Conservation (phyloP, 2,329 filamentous ascomycete species). For the Shiraia sp. region DNA sequence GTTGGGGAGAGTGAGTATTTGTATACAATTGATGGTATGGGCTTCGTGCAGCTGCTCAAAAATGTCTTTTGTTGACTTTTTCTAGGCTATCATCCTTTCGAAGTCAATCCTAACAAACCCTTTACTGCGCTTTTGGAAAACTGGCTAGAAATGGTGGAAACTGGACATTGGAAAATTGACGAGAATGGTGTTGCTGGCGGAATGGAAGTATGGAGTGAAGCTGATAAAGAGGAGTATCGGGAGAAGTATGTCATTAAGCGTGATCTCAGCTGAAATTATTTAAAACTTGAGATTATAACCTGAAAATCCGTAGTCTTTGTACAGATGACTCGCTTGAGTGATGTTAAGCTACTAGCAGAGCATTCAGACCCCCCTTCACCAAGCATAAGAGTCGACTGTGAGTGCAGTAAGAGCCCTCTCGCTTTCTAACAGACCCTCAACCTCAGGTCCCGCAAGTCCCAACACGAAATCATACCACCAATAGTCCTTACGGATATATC, state of each 20-base stretch:
- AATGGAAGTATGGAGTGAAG: constrained; percentile 5
- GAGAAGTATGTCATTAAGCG: constrained; percentile 5
- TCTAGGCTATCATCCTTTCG: constrained; percentile 15
- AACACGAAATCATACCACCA: constrained; percentile 17
- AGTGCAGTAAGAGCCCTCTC: constrained; percentile 18
- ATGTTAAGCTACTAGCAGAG: too few relatives aligned
- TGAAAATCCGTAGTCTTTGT: too few relatives aligned
- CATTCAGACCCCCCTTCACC: constrained; percentile 13
- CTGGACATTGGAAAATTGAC: constrained; percentile 16
- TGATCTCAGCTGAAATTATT: too few relatives aligned
- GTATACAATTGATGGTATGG: constrained; percentile 14
- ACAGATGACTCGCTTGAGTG: too few relatives aligned
- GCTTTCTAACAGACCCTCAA: constrained; percentile 14
- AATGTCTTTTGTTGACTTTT: too few relatives aligned
- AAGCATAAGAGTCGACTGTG: constrained; percentile 18
- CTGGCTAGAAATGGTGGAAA: constrained; percentile 12
- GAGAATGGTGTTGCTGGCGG: constrained; percentile 10
- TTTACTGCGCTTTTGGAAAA: constrained; percentile 9
- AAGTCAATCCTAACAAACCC: not conserved
- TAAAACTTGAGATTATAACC: too few relatives aligned
- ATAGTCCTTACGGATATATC: constrained; percentile 14
- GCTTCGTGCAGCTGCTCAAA: too few relatives aligned
- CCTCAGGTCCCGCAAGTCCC: constrained; percentile 13
- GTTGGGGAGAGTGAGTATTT: constrained; percentile 14
- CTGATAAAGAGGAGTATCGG: constrained; percentile 13